Base-by-base conservation (phyloP, 2,329 filamentous ascomycete genomes). In the Botrytis cinerea region DNA sequence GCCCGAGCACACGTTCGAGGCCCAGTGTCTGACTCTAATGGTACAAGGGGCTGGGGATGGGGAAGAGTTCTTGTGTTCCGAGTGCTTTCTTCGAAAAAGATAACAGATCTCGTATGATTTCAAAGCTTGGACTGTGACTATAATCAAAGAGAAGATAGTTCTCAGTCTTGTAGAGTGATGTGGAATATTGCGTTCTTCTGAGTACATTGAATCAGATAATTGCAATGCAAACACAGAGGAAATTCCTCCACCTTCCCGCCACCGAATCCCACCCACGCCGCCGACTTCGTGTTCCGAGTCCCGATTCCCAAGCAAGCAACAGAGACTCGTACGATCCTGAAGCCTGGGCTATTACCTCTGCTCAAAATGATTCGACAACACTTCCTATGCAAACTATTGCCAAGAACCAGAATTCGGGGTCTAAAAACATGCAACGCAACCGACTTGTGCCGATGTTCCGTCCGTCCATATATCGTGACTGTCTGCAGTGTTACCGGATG, bases 381-480 rank as follows among this genome's bases (percentile, higher is more conserved):
- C 12, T 40, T n/a, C 32, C 46, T 38, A 40, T 38, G 63, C 63
- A 67, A 51, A 40, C 63, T n/a, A 10, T 20, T 57, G 64, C 64
- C 64, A 54, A 68, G 35, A 28, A 28, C 8, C 64, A 51, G 9
- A 67, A 54, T 67, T 66, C 22, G 63, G 63, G 22, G 45, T 51
- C 4, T 66, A 51, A 35, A 67, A 4, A 46, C 32, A 48, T 48
- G 45, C 14, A 22, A n/a, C 22, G 46, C 32, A 67, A 38, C 22
- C 64, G 32, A 67, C 51, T 20, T 48, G 64, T 68, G 64, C 64
- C 64, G 64, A 68, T 43, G 25, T 68, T 68, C 64, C 64, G 46
- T 68, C 64, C 64, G 46, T 8, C 16, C 35, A 28, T 28, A 28
- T 10, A 32, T 12, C 8, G 28, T 35, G 25, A 35, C 38, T 20